Evolutionary conservation across 176 grass and related monocot species (phyloP), one percentile per base, ranked within the genome.

Genomic region (Miscanthus lutarioriparius): DNA sequence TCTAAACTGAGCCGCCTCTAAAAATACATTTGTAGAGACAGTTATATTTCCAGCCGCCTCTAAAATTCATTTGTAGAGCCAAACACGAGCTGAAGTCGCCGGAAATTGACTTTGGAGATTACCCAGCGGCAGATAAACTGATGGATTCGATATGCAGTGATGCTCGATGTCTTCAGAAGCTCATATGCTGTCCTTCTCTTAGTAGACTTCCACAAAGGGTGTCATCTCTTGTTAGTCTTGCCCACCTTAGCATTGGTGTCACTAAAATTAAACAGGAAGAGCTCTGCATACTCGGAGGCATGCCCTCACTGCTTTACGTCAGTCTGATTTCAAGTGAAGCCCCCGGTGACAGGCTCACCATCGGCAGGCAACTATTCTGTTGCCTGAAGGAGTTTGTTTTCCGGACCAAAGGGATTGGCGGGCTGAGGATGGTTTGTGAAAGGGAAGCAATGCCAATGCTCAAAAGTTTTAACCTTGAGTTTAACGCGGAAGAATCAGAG

Each of bases 371-470:
- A 20, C 76, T 45, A 7, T 79, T 79, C 8, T 16, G 2, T 41
- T 44, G 15, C 76, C 56, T 79, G 11, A 79, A 30, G 9, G 76
- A 79, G 76, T 79, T 79, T 44, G 37, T 19, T 19, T 64, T 78
- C 30, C 15, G 38, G 74, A 56, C 74, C 74, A n/a, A 37, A 14
- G 74, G 74, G 74, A 32, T 35, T 30, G 76, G 58, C 44, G 23
- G 76, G 22, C 59, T 79, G 4, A 20, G 38, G 38, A 78, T 78
- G 56, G 58, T 78, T 59, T 5, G 30, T 6, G 36, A 43, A 41
- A 39, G 40, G 38, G 76, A 30, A 41, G 76, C 59, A 1, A 79
- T 79, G 76, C 76, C 59, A 45, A 19, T 45, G 23, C 7, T 79
- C 15, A 44, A 15, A 28, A 64, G n/a, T 0, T 64, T 79, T 44